Base-by-base conservation (phyloP, 2,329 filamentous ascomycete species). In the Stemphylium lycopersici region DNA sequence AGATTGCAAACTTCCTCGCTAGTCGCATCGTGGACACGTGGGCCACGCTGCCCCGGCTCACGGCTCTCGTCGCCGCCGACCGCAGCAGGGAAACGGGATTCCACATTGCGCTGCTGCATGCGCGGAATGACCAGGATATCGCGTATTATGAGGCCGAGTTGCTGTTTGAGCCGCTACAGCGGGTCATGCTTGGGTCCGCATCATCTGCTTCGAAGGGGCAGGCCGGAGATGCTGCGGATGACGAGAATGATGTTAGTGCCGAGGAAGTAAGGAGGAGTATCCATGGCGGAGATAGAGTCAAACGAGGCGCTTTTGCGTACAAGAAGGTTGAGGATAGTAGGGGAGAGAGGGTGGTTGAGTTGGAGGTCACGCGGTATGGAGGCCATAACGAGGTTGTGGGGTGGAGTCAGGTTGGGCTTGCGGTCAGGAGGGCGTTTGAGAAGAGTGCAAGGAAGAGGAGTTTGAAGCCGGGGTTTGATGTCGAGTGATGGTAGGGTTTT, bases 101-200 rank as follows among this genome's bases (percentile, higher is more conserved):
- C 0, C 48, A 55, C 13, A 51, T 95, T 8, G 82, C 87, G 18
- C 77, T 97, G 37, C 77, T 98, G 2, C 93, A 97, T 66, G 90
- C 92, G 13, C 82, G 83, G 48, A 85, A 96, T 67, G 93, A 98
- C 71, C 78, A 79, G 54, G 91, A 96, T 64, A 96, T 98, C 55
- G 87, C 90, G 0, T 93, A 86, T 77, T 82, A 78, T 1, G 87
- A 92, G 67, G 86, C 87, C 26, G 63, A 72, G 38, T 72, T 52
- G 0, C 34, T 75, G 32, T 75, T 65, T 36, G 47, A 47, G 32
- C 62, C 58, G 1, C 56, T 75, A 7, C 65, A 74, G 44, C 48
- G 47, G 1, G 31, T 66, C 52, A 53, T 74, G 68, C 22, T 72
- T 29, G 26, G 26, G 8, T 29, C 26, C 11, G 26, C 26, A 8